These are phyloP conservation scores for Gracilariopsis chorda DNA, from an alignment of 23 red algal genomes.

Conservation along the genomic window DNA sequence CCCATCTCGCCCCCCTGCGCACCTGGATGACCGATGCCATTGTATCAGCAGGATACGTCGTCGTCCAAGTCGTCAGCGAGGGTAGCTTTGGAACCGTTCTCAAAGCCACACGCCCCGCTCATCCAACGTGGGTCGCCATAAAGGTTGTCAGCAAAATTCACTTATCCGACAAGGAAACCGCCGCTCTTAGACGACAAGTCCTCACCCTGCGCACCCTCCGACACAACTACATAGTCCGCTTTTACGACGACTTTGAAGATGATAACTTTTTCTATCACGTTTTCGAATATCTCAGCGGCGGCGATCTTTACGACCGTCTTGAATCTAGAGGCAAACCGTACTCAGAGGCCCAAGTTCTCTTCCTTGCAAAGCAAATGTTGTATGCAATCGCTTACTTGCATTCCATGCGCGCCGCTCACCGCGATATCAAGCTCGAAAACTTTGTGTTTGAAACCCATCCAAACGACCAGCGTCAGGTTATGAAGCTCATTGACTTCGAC, in stretches of 20 bases:
- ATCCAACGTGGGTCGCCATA: conserved; percentile 8
- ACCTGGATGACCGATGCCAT: conserved; percentile 50
- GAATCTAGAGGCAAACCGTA: conserved; percentile 34
- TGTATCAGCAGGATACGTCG: conserved; percentile 10
- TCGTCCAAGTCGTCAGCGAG: conserved; percentile 34
- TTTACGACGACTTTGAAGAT: conserved; percentile 64
- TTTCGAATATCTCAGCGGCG: conserved; percentile 44
- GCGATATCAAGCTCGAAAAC: conserved; percentile 68
- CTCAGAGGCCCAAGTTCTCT: conserved; percentile 39
- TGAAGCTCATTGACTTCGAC: conserved; percentile 71
- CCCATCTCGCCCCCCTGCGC: background rate
- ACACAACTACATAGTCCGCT: conserved; percentile 43
- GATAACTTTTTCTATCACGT: conserved; percentile 47
- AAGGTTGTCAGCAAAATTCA: conserved; percentile 34
- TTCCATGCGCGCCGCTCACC: conserved; percentile 35
- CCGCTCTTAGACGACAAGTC: conserved; percentile 22
- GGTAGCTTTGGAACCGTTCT: conserved; percentile 46
- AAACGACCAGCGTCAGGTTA: conserved; percentile 26
- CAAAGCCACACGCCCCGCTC: background rate
- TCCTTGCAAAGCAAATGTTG: conserved; percentile 29
- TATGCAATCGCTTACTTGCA: conserved; percentile 46
- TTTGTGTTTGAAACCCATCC: conserved; percentile 56
- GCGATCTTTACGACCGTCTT: conserved; percentile 59
- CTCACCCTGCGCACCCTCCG: conserved; percentile 29
- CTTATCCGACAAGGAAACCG: conserved; percentile 24